A percentile compares a stretch with the other conserved stretches of the same genome.
Evolutionary conservation across 257 asterid genomes (phyloP).

Genomic region (Penstemon davidsonii): DNA sequence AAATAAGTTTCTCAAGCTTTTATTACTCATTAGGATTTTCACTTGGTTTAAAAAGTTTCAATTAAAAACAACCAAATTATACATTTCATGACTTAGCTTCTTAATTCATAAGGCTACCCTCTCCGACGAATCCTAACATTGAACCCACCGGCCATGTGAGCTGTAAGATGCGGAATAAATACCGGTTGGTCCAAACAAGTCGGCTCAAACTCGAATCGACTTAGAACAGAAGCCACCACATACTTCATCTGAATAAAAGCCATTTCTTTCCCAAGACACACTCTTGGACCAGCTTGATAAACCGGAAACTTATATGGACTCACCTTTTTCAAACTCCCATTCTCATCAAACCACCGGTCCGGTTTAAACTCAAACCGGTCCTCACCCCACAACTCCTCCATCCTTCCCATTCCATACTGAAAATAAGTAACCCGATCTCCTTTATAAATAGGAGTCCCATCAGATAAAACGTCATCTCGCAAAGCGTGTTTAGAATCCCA

Average conservation of each 20-base stretch:
- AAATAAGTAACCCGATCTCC: constrained; percentile 82
- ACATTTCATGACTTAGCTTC: no score
- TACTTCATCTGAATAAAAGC: constrained; percentile 80
- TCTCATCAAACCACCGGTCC: constrained; percentile 56
- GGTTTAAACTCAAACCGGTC: constrained; percentile 65
- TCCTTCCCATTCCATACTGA: constrained; percentile 90
- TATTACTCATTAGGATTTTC: no score
- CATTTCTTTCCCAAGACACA: constrained; percentile 83
- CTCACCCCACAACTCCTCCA: constrained; percentile 73
- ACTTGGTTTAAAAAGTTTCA: no score
- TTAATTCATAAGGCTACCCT: neutral
- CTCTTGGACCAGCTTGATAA: constrained; percentile 86
- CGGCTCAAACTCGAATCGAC: constrained; percentile 51
- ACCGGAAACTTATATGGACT: constrained; percentile 71
- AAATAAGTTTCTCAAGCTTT: no score
- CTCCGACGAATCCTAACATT: constrained; percentile 46
- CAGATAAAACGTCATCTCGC: constrained; percentile 64
- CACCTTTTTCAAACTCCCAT: constrained; percentile 31
- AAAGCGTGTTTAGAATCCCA: constrained; percentile 87
- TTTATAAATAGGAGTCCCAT: constrained; percentile 52
- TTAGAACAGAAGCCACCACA: constrained; percentile 54
- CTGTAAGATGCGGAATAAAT: constrained; percentile 58
- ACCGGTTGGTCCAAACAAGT: constrained; percentile 37
- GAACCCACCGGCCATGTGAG: constrained; percentile 66
- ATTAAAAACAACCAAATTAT: no score